Evolutionary conservation across 345 rosid genomes (phyloP), one percentile per base, ranked within the genome.

Genomic region (Triadica sebifera): DNA sequence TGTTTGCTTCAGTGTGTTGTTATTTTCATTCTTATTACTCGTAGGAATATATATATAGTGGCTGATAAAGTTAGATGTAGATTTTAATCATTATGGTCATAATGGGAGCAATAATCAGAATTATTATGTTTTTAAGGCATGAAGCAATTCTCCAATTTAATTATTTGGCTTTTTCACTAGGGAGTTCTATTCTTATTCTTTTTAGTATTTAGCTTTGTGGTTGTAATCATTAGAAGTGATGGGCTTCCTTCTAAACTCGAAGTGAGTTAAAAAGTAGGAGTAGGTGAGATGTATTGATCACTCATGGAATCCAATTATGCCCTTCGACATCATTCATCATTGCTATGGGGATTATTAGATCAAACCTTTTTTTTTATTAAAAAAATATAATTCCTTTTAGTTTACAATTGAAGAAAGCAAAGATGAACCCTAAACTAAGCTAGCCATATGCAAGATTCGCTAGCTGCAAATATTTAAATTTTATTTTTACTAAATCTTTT

Each of bases 161-260:
- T 43, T 24, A 71, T 41, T 50, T 47, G n/a, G 25, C 17, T 72
- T 9, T 68, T 12, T 12, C 20, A 13, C 43, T 8, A 49, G 59
- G 34, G 34, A 29, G 1, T 68, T 69, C 70, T 5, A 8, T 22
- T 34, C 67, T 29, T 47, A 1, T 57, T 15, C 8, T 70, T 51
- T 74, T 37, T 24, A 41, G 37, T 68, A 10, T 55, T 75, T 59
- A 64, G 80, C 78, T 51, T 76, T 56, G 85, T 81, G 90, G 78
- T 64, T 13, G 85, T 67, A 67, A 89, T 87, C 78, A 89, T 89
- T 83, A 71, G 59, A 71, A 79, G 85, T 67, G 81, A 73, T 76
- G 78, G 78, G 41, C 4, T 70, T 15, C 51, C 37, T 12, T 61
- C 52, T 71, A 5, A 55, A 71, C 12, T 56, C 37, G 56, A 46